phyloP scores from a whole-genome alignment of 495 filamentous ascomycete species.

The Neurospora sp. region DNA sequence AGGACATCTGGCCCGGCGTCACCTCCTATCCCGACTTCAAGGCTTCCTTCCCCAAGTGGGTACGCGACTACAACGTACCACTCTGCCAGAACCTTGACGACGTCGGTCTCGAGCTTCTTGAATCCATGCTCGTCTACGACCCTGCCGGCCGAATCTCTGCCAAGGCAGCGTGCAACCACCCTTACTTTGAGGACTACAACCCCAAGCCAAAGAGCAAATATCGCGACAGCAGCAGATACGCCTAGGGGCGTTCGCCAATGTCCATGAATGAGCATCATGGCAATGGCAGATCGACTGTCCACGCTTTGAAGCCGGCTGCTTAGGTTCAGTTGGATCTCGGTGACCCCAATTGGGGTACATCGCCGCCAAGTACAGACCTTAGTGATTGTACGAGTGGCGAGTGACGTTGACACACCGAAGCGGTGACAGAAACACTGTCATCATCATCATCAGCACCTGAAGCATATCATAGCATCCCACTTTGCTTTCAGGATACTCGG shows the following conservation, averaged over 20 bases:
- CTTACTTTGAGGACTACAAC: slow-evolving; percentile 73
- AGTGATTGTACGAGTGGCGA: not conserved
- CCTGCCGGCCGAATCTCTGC: slow-evolving; percentile 88
- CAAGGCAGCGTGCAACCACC: slow-evolving; percentile 87
- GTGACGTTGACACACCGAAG: not conserved
- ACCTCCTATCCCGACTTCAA: slow-evolving; percentile 98
- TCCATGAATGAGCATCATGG: not conserved
- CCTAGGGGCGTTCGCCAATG: slow-evolving; percentile 12
- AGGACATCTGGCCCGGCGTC: slow-evolving; percentile 87
- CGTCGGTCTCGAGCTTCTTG: slow-evolving; percentile 81
- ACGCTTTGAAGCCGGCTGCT: slow-evolving; percentile 1
- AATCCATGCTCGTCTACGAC: slow-evolving; percentile 86
- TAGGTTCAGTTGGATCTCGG: not conserved
- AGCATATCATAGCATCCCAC: slow-evolving; percentile 10
- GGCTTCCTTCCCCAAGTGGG: slow-evolving; percentile 91
- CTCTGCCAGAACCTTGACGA: slow-evolving; percentile 51
- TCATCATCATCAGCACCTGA: not conserved
- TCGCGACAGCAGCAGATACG: slow-evolving; percentile 29
- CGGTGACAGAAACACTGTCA: not conserved
- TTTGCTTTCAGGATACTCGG: slow-evolving; percentile 18
- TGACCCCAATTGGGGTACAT: not conserved
- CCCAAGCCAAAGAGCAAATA: slow-evolving; percentile 21
- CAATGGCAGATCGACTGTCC: not conserved
- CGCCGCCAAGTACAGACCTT: not conserved
- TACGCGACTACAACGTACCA: slow-evolving; percentile 50